These are phyloP conservation scores for Tritrichomonas foetus DNA, from an alignment of 208 protist genomes.

Conservation along the genomic window DNA sequence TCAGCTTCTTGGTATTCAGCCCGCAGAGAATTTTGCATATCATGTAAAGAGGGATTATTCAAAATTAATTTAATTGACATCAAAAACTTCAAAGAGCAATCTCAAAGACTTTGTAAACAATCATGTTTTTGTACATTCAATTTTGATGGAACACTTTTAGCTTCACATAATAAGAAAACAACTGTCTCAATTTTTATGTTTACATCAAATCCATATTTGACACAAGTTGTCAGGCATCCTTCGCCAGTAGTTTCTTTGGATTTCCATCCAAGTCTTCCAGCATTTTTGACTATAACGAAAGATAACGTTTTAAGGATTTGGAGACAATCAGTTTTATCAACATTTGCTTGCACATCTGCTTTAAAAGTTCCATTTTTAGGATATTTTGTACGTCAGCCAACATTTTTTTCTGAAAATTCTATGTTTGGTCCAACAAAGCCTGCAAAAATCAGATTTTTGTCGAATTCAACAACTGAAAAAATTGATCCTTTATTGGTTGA, in stretches of 20 bases:
- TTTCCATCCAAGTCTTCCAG: background rate
- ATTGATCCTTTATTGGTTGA: background rate
- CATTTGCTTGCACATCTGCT: background rate
- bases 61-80: background rate
- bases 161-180: background rate
- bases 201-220: background rate
- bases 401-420: background rate
- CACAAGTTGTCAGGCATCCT: background rate
- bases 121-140: background rate
- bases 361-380: background rate
- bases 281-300: background rate
- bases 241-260: background rate
- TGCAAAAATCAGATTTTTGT: background rate
- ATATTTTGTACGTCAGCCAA: background rate
- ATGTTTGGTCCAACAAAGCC: background rate
- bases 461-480: background rate
- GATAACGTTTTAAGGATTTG: background rate
- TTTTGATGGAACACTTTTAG: background rate
- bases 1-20: background rate
- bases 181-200: background rate
- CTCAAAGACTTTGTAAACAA: no score
- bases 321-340: background rate
- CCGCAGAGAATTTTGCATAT: background rate
- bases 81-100: background rate
- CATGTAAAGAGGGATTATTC: background rate